Evolutionary conservation across 805 yeast genomes (phyloP).

Genomic region (Suhomyces tanzawaensis): DNA sequence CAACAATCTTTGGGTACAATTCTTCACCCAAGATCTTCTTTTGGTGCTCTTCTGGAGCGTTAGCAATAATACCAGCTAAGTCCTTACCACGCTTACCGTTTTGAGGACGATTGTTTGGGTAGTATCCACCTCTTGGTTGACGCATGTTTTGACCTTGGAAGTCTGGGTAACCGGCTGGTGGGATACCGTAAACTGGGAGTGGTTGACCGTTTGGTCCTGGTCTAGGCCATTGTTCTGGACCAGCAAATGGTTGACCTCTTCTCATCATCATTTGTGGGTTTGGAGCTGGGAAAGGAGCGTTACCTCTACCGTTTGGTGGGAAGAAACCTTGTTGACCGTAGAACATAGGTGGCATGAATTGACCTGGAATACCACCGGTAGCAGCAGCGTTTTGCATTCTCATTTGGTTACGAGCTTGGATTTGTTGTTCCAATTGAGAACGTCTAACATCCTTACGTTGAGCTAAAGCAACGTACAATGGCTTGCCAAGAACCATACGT

Average conservation of each 20-base stretch:
- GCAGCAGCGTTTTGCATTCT: constrained; percentile 97
- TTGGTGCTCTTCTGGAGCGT: constrained; percentile 83
- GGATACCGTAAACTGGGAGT: constrained; percentile 77
- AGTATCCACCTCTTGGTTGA: constrained; percentile 61
- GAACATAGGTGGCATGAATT: constrained; percentile 83
- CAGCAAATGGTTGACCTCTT: constrained; percentile 67
- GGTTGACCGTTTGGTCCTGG: constrained; percentile 86
- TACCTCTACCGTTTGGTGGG: constrained; percentile 83
- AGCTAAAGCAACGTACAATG: constrained; percentile 96
- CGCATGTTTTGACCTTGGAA: constrained; percentile 43
- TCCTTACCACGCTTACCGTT: constrained; percentile 41
- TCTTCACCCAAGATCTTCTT: constrained; percentile 98
- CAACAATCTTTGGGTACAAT: constrained; percentile 86
- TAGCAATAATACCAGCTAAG: constrained; percentile 61
- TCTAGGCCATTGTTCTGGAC: constrained; percentile 69
- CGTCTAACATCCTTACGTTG: constrained; percentile 98
- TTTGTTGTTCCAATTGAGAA: constrained; percentile 94
- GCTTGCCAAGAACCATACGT: constrained; percentile 91
- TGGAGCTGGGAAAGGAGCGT: constrained; percentile 71
- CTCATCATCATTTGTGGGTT: constrained; percentile 76
- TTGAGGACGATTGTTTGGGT: constrained; percentile 43
- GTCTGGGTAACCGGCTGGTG: constrained; percentile 68
- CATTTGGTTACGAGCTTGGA: constrained; percentile 97
- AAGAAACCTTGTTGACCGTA: constrained; percentile 83
- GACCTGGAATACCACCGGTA: constrained; percentile 80